Base-by-base conservation (phyloP, 352 stramenopile species). In the Phytopythium ostracodes region DNA sequence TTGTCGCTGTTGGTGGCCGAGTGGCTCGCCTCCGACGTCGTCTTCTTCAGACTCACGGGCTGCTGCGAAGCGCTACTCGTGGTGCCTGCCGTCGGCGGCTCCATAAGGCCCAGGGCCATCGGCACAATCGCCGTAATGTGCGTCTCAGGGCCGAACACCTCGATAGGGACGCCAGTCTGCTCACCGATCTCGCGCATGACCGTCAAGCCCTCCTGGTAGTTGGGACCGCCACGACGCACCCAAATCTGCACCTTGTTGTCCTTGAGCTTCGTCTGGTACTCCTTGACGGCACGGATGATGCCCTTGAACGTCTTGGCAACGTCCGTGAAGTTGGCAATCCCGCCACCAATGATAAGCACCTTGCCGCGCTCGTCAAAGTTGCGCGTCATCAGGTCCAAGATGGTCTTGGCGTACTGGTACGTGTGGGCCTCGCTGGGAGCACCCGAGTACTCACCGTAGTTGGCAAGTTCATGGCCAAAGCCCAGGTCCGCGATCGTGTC, bases 301-400 rank as follows among this genome's bases (percentile, higher is more conserved):
- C 96, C 96, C 71, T 97, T 97, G 75, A 99, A 99, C 14, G 96
- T 99, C 70, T 96, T 86, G 15, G 96, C 96, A 11, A 99, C 94
- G 70, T 99, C 96, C 42, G 96, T 99, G 75, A 99, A 99, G 78
- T 99, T 99, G 64, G 96, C 96, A 80, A 99, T 99, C 51, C 95
- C 94, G 64, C 96, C 96, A 55, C 96, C 96, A 65, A 99, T 98
- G 68, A 99, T 98, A 46, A 99, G 81, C 54, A 99, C 92, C 80
- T 99, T 99, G 47, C 84, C 84, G 36, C 84, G 79, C 33, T 92
- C 79, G 72, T 98, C 83, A 53, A 89, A 86, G 60, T 96, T 81
- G 64, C 87, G 85, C 64, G 93, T 98, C 96, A 99, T 98, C 0
- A 98, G 80, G 36, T 92, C 85, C 53, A 99, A 87, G 46, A 99